A percentile compares a stretch with the other conserved stretches of the same genome.
These are phyloP conservation scores for Xylariaceae sp. DNA, from an alignment of 2,329 filamentous ascomycete species.

Conservation along the genomic window DNA sequence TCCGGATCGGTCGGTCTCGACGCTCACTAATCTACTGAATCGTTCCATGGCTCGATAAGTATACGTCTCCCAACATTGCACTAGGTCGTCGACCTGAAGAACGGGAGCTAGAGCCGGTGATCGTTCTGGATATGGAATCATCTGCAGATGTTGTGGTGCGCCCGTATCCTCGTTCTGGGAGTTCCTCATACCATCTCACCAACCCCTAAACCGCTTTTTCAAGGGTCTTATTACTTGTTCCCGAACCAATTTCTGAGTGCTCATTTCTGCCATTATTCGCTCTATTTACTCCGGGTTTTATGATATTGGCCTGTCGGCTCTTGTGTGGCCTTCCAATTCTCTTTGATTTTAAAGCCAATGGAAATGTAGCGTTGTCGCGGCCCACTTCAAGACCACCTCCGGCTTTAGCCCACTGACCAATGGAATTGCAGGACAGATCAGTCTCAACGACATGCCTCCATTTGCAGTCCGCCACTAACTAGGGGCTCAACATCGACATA, in stretches of 20 bases:
- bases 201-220: conserved; percentile 8
- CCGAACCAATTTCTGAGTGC: conserved; percentile 3
- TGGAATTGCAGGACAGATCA: conserved; percentile 20
- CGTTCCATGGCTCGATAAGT: background rate
- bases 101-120: conserved; percentile 14
- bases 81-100: conserved; percentile 4
- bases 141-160: background rate
- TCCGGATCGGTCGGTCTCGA: conserved; percentile 13
- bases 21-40: conserved; percentile 3
- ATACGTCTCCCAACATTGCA: background rate
- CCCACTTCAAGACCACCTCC: conserved; percentile 25
- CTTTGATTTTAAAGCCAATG: conserved; percentile 29
- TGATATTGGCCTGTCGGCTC: background rate
- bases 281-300: background rate
- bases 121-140: conserved; percentile 6
- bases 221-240: background rate
- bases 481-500: conserved; percentile 27
- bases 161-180: conserved; percentile 4
- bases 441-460: conserved; percentile 24
- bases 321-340: conserved; percentile 10
- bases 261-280: conserved; percentile 7
- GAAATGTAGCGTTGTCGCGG: conserved; percentile 19
- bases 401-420: conserved; percentile 23
- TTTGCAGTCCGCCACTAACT: conserved; percentile 31
- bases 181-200: conserved; percentile 2